Conservation (phyloP, 2,329 filamentous ascomycete species). For the Diaporthe nobilis region DNA sequence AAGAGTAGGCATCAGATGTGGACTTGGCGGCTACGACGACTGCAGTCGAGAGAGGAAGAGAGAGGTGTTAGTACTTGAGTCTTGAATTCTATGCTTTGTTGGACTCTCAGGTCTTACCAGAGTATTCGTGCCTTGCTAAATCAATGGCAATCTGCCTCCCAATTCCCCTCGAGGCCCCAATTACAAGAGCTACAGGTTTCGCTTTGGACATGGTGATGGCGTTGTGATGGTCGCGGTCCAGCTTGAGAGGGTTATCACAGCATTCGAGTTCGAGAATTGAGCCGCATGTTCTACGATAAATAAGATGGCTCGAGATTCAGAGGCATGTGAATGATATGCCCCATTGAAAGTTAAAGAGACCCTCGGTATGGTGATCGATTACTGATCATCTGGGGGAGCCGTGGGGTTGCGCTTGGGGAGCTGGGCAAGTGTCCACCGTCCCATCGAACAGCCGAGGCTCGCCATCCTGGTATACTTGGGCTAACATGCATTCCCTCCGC, state of each 20-base stretch:
- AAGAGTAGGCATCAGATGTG: constrained; percentile 71
- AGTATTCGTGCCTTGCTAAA: constrained; percentile 78
- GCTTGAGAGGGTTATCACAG: not conserved
- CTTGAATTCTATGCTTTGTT: not conserved
- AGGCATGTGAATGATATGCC: not conserved
- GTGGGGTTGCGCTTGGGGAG: not conserved
- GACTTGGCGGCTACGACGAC: constrained; percentile 86
- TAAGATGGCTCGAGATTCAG: not conserved
- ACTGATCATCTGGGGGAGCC: constrained; percentile 26
- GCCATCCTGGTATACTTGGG: not conserved
- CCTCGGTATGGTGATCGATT: constrained; percentile 13
- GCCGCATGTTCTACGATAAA: not conserved
- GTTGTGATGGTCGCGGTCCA: constrained; percentile 38
- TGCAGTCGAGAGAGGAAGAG: constrained; percentile 49
- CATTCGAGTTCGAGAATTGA: not conserved
- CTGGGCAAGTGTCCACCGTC: not conserved
- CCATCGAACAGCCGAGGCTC: constrained; percentile 34
- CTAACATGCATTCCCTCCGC: not conserved
- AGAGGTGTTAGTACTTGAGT: not conserved
- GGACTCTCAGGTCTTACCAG: constrained; percentile 63
- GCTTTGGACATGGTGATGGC: constrained; percentile 42
- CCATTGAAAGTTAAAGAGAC: not conserved
- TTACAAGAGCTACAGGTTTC: constrained; percentile 75
- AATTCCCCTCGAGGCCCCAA: constrained; percentile 85
- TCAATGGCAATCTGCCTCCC: constrained; percentile 86